Conservation (phyloP, 169 alveolate genomes). For the Plasmodium gonderi region DNA sequence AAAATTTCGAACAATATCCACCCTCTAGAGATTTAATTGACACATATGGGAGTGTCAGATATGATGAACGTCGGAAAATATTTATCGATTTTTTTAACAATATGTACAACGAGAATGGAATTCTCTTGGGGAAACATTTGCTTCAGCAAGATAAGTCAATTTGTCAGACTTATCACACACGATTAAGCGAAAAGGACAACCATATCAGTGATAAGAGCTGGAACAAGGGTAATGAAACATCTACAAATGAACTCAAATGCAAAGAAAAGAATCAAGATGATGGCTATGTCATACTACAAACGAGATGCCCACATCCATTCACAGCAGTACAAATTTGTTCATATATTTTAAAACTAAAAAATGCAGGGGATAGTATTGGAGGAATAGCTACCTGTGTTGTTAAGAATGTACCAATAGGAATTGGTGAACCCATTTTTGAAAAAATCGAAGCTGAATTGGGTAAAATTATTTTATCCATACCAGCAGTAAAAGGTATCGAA, state of each 20-base stretch:
- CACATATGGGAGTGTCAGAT: slow-evolving; percentile 22
- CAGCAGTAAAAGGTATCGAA: slow-evolving; percentile 49
- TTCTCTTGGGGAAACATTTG: not conserved
- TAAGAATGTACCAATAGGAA: slow-evolving; percentile 31
- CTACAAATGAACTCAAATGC: not conserved
- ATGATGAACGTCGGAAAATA: slow-evolving; percentile 1
- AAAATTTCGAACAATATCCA: slow-evolving; percentile 19
- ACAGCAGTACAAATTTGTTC: slow-evolving; percentile 57
- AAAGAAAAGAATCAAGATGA: not conserved
- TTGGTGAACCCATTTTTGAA: slow-evolving; percentile 59
- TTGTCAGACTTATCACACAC: too few relatives aligned
- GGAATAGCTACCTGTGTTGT: slow-evolving; percentile 43
- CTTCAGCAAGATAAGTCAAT: not conserved
- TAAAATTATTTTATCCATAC: slow-evolving; percentile 46
- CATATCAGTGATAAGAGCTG: not conserved
- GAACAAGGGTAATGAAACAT: not conserved
- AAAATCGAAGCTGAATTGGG: slow-evolving; percentile 45
- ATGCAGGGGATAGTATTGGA: slow-evolving; percentile 35
- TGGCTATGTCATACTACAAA: slow-evolving; percentile 13
- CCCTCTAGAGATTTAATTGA: slow-evolving; percentile 23
- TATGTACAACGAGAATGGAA: slow-evolving; percentile 6
- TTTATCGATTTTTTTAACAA: slow-evolving; percentile 39
- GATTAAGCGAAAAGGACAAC: too few relatives aligned
- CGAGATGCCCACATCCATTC: slow-evolving; percentile 61
- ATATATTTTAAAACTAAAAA: slow-evolving; percentile 38